Base-by-base conservation (phyloP, 768 basidiomycete genomes). In the Mycena vulgaris region DNA sequence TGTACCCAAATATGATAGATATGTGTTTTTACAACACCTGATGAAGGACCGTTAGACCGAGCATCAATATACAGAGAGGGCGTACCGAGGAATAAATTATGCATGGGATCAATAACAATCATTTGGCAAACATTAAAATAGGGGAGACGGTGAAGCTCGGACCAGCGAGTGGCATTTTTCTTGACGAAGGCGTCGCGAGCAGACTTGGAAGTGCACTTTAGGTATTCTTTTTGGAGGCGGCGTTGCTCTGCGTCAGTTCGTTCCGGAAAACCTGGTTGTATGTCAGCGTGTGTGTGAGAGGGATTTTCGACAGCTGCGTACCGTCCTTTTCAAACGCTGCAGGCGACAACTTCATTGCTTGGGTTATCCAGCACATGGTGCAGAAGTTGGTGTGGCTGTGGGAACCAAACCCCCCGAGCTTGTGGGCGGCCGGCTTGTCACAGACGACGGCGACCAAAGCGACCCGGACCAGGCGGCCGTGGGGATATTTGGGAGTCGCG, bases 381-480 rank as follows among this genome's bases (percentile, higher is more conserved):
- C 82, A 84, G 56, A 82, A 81, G 25, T 74, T 77, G 3, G 67
- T 79, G 40, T 83, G 83, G 0, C 63, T 56, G 53, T 80, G 80
- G 0, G 78, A 75, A 0, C 76, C 79, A 53, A 77, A 81, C 0
- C 80, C 79, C 7, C 74, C 76, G 0, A 81, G 31, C 66, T 84
- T 84, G 58, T 81, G 79, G 0, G 80, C 80, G 1, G 83, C 84
- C 2, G 83, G 83, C 51, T 83, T 82, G 66, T 83, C 80, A 53
- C 83, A 85, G 10, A 79, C 68, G 7, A 85, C 69, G 0, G 77
- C 80, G 8, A 82, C 75, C 0, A 83, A 72, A 2, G 78, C 74
- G 4, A 83, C 74, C 0, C 80, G 76, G 1, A 82, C 74, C 0
- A 75, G 75, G 0, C 79, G 76, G 0, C 82, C 81, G 49, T 77